Percentiles rank a stretch among this genome's conserved stretches.
Conservation (phyloP, 2,329 filamentous ascomycete genomes). For the Beauveria asiatica region DNA sequence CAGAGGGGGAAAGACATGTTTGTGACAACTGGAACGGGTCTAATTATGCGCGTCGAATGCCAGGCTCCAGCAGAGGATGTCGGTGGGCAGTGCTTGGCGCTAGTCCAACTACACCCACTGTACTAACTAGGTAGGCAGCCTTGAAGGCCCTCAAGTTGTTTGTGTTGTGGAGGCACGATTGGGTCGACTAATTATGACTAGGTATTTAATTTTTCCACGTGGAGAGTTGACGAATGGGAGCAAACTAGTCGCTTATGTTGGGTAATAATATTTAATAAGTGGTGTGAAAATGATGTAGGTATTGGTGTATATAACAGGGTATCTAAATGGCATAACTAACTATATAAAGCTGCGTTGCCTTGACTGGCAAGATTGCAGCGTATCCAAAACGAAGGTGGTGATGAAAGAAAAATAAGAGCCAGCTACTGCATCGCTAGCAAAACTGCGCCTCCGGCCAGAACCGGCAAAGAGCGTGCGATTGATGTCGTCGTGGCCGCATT, state of each 20-base stretch:
- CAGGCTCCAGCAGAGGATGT: too few species aligned
- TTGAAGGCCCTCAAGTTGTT: neutral
- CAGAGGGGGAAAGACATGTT: neutral
- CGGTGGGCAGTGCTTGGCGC: neutral
- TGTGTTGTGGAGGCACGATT: neutral
- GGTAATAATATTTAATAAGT: neutral
- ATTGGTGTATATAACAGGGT: slow-evolving; percentile 3
- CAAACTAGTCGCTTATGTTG: neutral
- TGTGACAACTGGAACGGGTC: neutral
- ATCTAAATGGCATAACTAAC: slow-evolving; percentile 1
- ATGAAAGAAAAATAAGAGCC: neutral
- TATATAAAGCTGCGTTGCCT: neutral
- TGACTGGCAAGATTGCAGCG: neutral
- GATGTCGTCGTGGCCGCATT: neutral
- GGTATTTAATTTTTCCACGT: too few species aligned
- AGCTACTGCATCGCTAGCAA: neutral
- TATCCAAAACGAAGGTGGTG: neutral
- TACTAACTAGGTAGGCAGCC: neutral
- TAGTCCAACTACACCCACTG: slow-evolving; percentile 2
- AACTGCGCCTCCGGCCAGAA: neutral
- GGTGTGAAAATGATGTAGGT: neutral
- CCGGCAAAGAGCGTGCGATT: neutral
- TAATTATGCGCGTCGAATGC: neutral
- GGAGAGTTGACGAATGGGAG: neutral
- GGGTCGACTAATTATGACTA: neutral